Evolutionary conservation across 441 rosid species (phyloP), one percentile per base, ranked within the genome.

Genomic region (Erysimum cheiri): DNA sequence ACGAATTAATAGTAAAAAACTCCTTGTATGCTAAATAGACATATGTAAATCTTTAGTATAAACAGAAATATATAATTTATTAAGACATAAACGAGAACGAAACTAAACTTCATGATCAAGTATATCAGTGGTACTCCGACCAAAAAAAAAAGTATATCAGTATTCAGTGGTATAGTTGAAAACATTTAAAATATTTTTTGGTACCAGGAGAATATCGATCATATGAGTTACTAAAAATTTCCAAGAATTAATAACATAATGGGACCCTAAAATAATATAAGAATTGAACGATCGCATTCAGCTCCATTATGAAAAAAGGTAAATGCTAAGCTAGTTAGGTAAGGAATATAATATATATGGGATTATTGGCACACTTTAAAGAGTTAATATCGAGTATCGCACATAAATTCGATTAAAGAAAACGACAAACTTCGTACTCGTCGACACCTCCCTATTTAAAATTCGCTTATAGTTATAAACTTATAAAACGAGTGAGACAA

Each of bases 261-360:
- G 11, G 24, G 65, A 58, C 65, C 39, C 26, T 68, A 24, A 46
- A 57, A 37, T 57, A 46, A 9, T 68, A 60, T 15, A 48, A 48
- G 32, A 11, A 65, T 7, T 52, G 48, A 67, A 43, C 62, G 49
- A 52, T 74, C 64, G 41, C 43, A 66, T 60, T 60, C 63, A 74
- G 65, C 50, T 53, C 78, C 73, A 74, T 60, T 41, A 68, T 54
- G 59, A 31, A 53, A 53, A 74, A 68, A 74, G 52, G 37, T 67
- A 47, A 74, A 60, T 33, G 73, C 43, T 60, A 68, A 43, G 52
- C 69, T 67, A 59, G 78, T 74, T 74, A 67, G 64, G 78, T 60
- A 35, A 26, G 64, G 64, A 67, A 67, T 60, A 54, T 17, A 67
- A 74, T 74, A 73, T 64, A 32, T 48, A 31, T 56, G 47, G 33